A percentile compares a stretch with the other conserved stretches of the same genome.
Conservation (phyloP, 2,329 filamentous ascomycete species). For the Venturia aucupariae region DNA sequence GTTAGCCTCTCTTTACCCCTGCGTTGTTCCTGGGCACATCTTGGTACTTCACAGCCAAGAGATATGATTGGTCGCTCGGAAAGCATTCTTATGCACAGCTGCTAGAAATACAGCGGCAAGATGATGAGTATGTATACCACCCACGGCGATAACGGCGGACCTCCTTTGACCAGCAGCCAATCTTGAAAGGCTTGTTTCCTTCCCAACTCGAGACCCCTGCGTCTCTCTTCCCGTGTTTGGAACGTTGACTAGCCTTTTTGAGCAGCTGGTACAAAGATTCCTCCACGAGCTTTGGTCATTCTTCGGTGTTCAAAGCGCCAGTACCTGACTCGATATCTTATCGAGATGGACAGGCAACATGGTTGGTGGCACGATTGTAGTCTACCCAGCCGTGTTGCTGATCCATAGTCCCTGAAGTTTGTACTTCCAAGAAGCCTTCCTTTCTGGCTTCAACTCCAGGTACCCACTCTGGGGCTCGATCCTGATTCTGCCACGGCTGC, state of each 20-base stretch:
- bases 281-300: neutral
- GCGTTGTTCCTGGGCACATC: neutral
- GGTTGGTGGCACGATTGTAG: neutral
- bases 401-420: neutral
- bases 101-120: neutral
- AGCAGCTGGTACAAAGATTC: conserved; percentile 2
- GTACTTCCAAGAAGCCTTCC: neutral
- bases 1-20: neutral
- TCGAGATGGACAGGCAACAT: neutral
- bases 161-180: neutral
- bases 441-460: neutral
- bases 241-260: neutral
- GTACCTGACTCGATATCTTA: neutral
- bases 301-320: neutral
- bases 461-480: neutral
- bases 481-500: neutral
- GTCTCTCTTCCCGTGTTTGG: neutral
- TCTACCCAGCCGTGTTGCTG: neutral
- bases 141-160: neutral
- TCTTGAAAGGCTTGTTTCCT: neutral
- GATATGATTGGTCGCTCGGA: neutral
- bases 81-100: neutral
- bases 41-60: neutral
- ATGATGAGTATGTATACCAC: neutral
- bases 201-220: neutral